Evolutionary conservation across 441 rosid species (phyloP).

Genomic region (Macaranga tanarius): DNA sequence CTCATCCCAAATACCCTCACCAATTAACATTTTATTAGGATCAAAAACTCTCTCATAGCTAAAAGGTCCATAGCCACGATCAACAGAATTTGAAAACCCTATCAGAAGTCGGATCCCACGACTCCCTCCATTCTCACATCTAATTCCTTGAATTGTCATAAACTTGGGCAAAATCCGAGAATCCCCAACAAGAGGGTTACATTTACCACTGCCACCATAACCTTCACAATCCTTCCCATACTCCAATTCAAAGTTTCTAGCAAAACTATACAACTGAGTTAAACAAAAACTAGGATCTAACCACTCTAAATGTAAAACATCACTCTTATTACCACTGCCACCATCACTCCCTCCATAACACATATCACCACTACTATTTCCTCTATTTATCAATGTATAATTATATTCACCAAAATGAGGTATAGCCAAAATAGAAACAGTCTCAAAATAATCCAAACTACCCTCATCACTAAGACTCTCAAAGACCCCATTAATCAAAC

Average conservation of each 20-base stretch:
- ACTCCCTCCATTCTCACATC: constrained; percentile 42
- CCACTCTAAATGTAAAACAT: constrained; percentile 35
- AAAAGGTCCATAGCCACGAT: constrained; percentile 30
- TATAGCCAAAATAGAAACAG: constrained; percentile 59
- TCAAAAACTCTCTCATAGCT: constrained; percentile 40
- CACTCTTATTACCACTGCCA: constrained; percentile 20
- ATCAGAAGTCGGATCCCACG: constrained; percentile 47
- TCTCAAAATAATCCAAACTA: constrained; percentile 44
- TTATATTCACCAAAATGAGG: constrained; percentile 47
- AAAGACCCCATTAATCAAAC: constrained; percentile 60
- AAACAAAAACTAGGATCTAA: constrained; percentile 22
- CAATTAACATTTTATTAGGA: constrained; percentile 60
- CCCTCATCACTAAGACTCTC: constrained; percentile 42
- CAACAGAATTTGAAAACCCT: constrained; percentile 43
- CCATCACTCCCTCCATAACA: constrained; percentile 28
- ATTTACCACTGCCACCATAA: constrained; percentile 31
- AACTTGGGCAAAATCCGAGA: constrained; percentile 37
- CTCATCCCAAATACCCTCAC: constrained; percentile 81
- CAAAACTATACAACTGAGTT: constrained; percentile 25
- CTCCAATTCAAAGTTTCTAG: constrained; percentile 42
- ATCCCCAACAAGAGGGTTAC: constrained; percentile 41
- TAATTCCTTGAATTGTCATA: constrained; percentile 40
- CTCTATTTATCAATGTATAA: constrained; percentile 46
- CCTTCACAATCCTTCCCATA: constrained; percentile 44
- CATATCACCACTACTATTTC: constrained; percentile 22